phyloP scores from a whole-genome alignment of 257 asterid genomes.

The Capsicum chinense region DNA sequence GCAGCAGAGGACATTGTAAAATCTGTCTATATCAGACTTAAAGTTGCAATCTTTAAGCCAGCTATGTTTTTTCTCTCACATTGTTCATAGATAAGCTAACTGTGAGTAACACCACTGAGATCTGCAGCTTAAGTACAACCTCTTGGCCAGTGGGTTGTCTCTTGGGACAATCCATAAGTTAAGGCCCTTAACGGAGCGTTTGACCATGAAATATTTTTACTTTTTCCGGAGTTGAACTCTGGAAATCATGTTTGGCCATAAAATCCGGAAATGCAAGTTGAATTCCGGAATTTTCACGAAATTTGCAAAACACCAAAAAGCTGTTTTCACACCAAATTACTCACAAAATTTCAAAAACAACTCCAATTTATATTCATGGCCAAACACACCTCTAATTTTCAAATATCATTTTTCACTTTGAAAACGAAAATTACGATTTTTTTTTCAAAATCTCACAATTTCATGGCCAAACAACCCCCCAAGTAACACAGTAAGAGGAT shows the following conservation, averaged over 20 bases:
- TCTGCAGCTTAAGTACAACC: neutral
- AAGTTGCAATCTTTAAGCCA: constrained; percentile 15
- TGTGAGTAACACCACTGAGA: neutral
- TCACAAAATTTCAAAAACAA: neutral
- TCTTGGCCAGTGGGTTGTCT: neutral
- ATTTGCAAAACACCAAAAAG: neutral
- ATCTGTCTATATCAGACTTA: neutral
- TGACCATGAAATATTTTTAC: neutral
- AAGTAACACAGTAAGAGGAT: neutral
- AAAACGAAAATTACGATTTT: too few species aligned
- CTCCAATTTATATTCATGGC: neutral
- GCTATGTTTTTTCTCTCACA: neutral
- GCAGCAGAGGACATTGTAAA: neutral
- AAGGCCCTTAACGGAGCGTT: neutral
- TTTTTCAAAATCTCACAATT: neutral
- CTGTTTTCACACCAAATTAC: neutral
- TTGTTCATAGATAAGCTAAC: neutral
- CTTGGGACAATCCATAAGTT: neutral
- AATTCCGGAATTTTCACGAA: neutral
- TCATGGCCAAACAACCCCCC: neutral
- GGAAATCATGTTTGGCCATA: neutral
- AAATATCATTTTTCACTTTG: too few species aligned
- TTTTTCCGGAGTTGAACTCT: neutral
- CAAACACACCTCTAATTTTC: neutral
- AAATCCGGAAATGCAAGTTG: neutral